phyloP scores from a whole-genome alignment of 2,329 filamentous ascomycete species.

The Cladophialophora bantiana region DNA sequence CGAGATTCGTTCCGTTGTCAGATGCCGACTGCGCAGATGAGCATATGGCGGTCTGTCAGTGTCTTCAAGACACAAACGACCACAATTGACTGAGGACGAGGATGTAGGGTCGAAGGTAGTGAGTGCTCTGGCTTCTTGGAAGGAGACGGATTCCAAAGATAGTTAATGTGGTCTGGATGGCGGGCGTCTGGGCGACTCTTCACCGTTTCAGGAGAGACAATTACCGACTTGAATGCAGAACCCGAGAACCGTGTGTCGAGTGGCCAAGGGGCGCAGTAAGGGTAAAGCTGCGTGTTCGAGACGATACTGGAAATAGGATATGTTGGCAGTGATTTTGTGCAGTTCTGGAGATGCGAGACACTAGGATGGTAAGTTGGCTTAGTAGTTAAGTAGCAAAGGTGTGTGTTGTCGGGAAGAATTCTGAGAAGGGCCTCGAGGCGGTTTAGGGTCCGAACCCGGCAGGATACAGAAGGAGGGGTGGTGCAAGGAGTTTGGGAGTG shows the following conservation, averaged over 20 bases:
- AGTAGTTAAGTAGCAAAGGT: conserved; percentile 11
- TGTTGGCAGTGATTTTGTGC: conserved; percentile 15
- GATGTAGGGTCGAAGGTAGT: neutral
- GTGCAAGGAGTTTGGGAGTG: neutral
- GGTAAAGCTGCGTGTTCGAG: conserved; percentile 18
- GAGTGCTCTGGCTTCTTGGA: neutral
- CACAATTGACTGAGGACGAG: neutral
- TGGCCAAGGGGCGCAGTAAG: conserved; percentile 22
- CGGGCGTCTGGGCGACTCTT: neutral
- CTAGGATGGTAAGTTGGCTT: conserved; percentile 1
- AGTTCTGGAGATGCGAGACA: neutral
- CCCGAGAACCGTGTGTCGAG: conserved; percentile 11
- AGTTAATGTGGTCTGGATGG: neutral
- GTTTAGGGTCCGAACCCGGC: conserved; percentile 11
- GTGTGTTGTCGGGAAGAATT: conserved; percentile 10
- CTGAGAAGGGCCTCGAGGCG: neutral
- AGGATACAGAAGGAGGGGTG: conserved; percentile 15
- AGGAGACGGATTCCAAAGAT: neutral
- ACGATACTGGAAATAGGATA: conserved; percentile 24
- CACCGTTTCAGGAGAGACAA: conserved; percentile 21
- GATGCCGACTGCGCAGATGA: conserved; percentile 1
- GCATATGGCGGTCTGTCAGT: neutral
- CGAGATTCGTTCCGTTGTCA: conserved; percentile 2
- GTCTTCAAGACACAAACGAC: neutral
- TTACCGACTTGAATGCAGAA: conserved; percentile 9